Percentiles rank a stretch among this genome's conserved stretches.
These are phyloP conservation scores for Penicillium griseofulvum DNA, from an alignment of 2,329 filamentous ascomycete species.

Conservation along the genomic window DNA sequence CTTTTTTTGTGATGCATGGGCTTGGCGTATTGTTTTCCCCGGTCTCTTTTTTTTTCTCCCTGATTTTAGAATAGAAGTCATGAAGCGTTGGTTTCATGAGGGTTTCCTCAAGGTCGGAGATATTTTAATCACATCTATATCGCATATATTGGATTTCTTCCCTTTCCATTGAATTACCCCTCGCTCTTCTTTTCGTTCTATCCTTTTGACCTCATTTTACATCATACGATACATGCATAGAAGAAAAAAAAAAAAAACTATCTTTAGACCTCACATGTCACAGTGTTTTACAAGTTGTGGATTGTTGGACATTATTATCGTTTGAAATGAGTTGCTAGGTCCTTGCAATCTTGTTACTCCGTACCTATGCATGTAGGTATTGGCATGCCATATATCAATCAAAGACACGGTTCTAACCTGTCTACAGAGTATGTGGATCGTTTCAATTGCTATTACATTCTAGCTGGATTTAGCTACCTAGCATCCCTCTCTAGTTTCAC, in stretches of 20 bases:
- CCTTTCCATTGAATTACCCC: not conserved
- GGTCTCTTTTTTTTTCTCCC: not conserved
- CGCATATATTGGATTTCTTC: not conserved
- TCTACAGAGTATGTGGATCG: not conserved
- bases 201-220: not conserved
- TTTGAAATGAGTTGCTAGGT: not conserved
- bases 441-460: not conserved
- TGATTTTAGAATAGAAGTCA: constrained; percentile 15
- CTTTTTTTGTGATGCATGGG: constrained; percentile 20
- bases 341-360: not conserved
- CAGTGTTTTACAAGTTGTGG: not conserved
- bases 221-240: not conserved
- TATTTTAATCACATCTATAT: not conserved
- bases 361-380: too few species aligned
- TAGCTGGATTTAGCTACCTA: not conserved
- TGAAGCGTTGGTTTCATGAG: constrained; percentile 6
- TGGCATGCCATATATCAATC: not conserved
- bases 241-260: not conserved
- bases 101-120: not conserved
- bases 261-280: not conserved
- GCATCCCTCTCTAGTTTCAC: not conserved
- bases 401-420: too few species aligned
- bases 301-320: not conserved
- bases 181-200: not conserved
- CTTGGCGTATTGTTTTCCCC: constrained; percentile 13